phyloP scores from a whole-genome alignment of 2,329 filamentous ascomycete species.

The Diatrype stigma region DNA sequence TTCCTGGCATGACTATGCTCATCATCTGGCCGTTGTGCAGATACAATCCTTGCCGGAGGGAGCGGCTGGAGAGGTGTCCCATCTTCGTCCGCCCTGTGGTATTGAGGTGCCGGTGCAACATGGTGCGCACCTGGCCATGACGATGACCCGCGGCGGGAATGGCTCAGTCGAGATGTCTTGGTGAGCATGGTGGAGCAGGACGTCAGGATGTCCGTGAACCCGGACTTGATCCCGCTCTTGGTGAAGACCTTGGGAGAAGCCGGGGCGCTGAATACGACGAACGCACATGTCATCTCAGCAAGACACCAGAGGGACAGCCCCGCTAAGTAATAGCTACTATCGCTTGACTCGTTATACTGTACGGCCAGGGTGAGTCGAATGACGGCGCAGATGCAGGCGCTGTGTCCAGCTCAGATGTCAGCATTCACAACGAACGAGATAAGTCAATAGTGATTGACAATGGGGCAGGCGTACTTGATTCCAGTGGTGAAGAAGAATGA shows the following conservation, averaged over 20 bases:
- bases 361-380: background rate
- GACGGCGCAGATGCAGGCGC: background rate
- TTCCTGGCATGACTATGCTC: background rate
- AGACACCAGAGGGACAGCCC: background rate
- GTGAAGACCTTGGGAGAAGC: background rate
- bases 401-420: background rate
- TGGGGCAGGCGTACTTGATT: background rate
- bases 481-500: background rate
- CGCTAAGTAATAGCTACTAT: background rate
- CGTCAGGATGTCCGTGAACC: background rate
- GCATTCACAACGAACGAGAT: too few relatives aligned
- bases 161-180: background rate
- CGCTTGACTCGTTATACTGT: background rate
- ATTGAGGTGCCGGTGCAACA: background rate
- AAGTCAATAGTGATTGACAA: background rate
- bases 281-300: background rate
- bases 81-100: background rate
- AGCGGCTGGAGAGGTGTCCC: background rate
- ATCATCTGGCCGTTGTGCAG: background rate
- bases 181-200: background rate
- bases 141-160: too few relatives aligned
- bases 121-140: background rate
- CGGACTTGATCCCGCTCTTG: background rate
- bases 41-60: background rate
- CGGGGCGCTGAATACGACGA: background rate